Conservation (phyloP, 768 basidiomycete genomes). For the Boletus tomentosulus region DNA sequence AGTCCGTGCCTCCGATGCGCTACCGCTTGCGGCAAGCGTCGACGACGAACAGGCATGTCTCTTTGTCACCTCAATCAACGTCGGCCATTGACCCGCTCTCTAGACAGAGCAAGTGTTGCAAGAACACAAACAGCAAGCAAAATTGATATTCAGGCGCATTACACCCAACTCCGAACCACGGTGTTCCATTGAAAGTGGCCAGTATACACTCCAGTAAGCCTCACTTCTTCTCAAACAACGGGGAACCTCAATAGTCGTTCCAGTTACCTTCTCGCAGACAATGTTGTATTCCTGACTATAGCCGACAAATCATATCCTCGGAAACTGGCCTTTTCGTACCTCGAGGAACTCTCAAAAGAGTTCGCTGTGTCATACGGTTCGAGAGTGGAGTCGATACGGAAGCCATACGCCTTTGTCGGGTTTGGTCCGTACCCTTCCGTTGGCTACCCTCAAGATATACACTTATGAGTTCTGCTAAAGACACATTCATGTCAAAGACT, state of each 20-base stretch:
- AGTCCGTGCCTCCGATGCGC: conserved; percentile 78
- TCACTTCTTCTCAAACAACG: not conserved
- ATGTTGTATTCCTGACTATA: conserved; percentile 93
- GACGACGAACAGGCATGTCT: conserved; percentile 88
- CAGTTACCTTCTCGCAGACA: conserved; percentile 92
- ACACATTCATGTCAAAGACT: conserved; percentile 99
- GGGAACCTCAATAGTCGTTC: conserved; percentile 8
- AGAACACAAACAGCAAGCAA: conserved; percentile 98
- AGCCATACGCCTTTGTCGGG: conserved; percentile 98
- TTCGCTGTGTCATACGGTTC: conserved; percentile 89
- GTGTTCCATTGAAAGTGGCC: conserved; percentile 94
- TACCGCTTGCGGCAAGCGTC: conserved; percentile 92
- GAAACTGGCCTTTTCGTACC: conserved; percentile 95
- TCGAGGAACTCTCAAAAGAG: conserved; percentile 96
- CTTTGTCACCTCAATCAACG: not conserved
- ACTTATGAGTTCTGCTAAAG: conserved; percentile 38
- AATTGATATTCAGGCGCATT: conserved; percentile 92
- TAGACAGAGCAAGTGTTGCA: conserved; percentile 92
- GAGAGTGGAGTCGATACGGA: conserved; percentile 86
- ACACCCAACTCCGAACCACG: conserved; percentile 92
- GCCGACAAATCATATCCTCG: conserved; percentile 96
- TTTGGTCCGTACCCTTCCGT: conserved; percentile 66
- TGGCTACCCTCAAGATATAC: not conserved
- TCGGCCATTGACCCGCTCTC: conserved; percentile 5
- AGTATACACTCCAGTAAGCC: conserved; percentile 92